These are phyloP conservation scores for Lecanicillium sp. DNA, from an alignment of 2,329 filamentous ascomycete species.

Conservation along the genomic window DNA sequence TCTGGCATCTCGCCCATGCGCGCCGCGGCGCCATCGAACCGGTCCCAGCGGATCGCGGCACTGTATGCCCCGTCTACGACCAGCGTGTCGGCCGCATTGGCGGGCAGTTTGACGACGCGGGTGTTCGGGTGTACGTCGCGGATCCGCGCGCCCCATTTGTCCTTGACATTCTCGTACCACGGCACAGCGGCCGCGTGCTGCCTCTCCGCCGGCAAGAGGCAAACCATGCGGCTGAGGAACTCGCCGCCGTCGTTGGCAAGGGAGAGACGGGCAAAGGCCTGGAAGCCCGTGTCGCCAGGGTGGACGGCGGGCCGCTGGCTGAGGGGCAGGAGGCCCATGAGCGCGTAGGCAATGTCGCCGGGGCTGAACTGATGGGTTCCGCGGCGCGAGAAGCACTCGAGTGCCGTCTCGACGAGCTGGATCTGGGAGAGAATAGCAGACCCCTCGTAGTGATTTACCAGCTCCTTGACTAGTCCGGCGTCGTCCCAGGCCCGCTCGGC, in stretches of 20 bases:
- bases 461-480: slow-evolving; percentile 29
- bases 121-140: slow-evolving; percentile 39
- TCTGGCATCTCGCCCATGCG: background rate
- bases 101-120: slow-evolving; percentile 34
- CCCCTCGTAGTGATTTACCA: slow-evolving; percentile 41
- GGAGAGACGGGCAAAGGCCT: slow-evolving; percentile 41
- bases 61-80: slow-evolving; percentile 28
- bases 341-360: slow-evolving; percentile 38
- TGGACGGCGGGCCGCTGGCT: slow-evolving; percentile 33
- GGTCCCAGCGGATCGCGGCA: slow-evolving; percentile 38
- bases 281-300: slow-evolving; percentile 35
- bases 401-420: slow-evolving; percentile 30
- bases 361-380: slow-evolving; percentile 29
- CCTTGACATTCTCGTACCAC: slow-evolving; percentile 34
- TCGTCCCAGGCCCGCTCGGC: slow-evolving; percentile 35
- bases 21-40: slow-evolving; percentile 2
- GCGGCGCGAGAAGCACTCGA: slow-evolving; percentile 31
- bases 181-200: slow-evolving; percentile 19
- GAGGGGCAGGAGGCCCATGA: slow-evolving; percentile 37
- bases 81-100: slow-evolving; percentile 32
- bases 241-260: slow-evolving; percentile 38
- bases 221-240: slow-evolving; percentile 40
- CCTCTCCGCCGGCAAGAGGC: slow-evolving; percentile 28
- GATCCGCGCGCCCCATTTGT: slow-evolving; percentile 34
- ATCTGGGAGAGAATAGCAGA: slow-evolving; percentile 33